Evolutionary conservation across 2,329 filamentous ascomycete genomes (phyloP).

Genomic region (Diaporthe destruens): DNA sequence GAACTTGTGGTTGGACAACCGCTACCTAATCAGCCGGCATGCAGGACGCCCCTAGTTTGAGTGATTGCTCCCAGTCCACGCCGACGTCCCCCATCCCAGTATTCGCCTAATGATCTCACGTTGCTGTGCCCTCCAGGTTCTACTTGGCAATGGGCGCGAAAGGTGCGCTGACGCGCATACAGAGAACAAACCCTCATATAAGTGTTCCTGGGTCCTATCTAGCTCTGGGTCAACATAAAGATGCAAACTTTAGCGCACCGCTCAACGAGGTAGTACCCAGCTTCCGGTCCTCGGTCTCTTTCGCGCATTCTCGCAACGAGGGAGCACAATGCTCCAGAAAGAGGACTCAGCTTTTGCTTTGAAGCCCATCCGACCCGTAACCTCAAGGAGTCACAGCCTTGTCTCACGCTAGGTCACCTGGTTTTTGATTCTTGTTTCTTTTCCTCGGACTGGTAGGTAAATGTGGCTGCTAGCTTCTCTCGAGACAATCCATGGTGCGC

Average conservation of each 20-base stretch:
- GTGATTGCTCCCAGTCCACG: neutral
- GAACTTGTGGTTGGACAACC: conserved; percentile 4
- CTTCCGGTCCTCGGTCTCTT: neutral
- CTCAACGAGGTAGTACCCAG: neutral
- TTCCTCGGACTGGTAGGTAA: neutral
- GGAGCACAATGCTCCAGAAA: neutral
- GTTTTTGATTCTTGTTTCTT: neutral
- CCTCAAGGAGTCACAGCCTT: neutral
- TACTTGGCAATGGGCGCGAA: neutral
- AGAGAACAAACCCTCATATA: neutral
- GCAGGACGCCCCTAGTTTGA: conserved; percentile 6
- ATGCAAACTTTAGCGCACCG: neutral
- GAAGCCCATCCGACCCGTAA: no score
- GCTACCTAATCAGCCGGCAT: neutral
- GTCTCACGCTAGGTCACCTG: neutral
- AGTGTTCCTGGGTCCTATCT: neutral
- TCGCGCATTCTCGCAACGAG: neutral
- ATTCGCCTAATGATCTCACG: neutral
- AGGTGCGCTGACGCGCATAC: neutral
- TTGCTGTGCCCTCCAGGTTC: neutral
- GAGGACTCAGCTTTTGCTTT: no score
- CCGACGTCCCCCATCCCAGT: neutral
- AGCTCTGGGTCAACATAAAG: neutral
- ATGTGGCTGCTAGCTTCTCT: neutral
- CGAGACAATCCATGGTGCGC: no score